Evolutionary conservation across 169 alveolate genomes (phyloP).

Genomic region (Plasmodium coatneyi): DNA sequence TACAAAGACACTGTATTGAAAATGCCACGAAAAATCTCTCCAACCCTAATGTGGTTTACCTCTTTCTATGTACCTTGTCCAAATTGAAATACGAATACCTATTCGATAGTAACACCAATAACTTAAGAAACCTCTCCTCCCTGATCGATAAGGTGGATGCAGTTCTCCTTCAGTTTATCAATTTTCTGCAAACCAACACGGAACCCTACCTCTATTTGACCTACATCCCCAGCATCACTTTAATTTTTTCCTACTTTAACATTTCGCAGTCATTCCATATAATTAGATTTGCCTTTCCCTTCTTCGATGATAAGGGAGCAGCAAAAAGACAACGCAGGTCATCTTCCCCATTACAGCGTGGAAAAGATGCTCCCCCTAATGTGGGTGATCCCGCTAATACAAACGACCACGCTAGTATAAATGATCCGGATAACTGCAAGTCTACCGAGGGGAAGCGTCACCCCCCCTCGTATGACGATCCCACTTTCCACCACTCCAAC

Average conservation of each 20-base stretch:
- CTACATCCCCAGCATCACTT: conserved; percentile 9
- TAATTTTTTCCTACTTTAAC: conserved; percentile 38
- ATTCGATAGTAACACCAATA: conserved; percentile 54
- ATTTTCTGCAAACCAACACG: conserved; percentile 26
- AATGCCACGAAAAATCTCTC: conserved; percentile 7
- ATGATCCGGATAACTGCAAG: not conserved
- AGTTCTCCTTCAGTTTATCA: conserved; percentile 36
- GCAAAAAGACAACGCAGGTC: not conserved
- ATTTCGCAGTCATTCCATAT: conserved; percentile 53
- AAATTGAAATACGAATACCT: conserved; percentile 63
- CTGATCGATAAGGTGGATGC: conserved; percentile 31
- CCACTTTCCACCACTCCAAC: not conserved
- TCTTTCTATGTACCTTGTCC: conserved; percentile 20
- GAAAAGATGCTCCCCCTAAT: not conserved
- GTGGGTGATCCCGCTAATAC: not conserved
- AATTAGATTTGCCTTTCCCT: conserved; percentile 30
- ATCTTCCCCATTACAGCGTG: not conserved
- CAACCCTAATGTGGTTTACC: conserved; percentile 43
- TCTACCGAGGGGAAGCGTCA: not conserved
- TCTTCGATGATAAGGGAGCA: not conserved
- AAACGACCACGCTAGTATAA: not conserved
- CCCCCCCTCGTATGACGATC: not conserved
- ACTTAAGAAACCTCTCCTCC: conserved; percentile 40
- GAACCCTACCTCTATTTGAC: conserved; percentile 13
- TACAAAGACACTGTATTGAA: conserved; percentile 11